Percentiles rank a stretch among this genome's conserved stretches.
phyloP scores from a whole-genome alignment of 257 asterid species.

The Linaria vulgaris region DNA sequence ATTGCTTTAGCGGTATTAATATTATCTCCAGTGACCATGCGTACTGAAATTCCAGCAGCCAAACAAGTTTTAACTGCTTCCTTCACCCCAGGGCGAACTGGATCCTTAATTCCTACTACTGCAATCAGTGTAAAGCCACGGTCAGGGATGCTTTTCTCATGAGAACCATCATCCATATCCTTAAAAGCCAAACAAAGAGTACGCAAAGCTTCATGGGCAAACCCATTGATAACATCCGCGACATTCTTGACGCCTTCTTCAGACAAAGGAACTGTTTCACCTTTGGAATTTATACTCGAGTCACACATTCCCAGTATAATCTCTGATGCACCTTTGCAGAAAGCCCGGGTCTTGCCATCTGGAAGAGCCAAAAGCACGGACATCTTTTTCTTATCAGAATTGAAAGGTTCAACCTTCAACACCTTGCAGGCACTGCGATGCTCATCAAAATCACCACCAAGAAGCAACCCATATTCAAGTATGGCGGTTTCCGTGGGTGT shows the following conservation, averaged over 20 bases:
- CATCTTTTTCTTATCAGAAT: conserved; percentile 92
- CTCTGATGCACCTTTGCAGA: conserved; percentile 98
- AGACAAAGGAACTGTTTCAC: conserved; percentile 58
- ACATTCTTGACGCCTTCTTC: conserved; percentile 52
- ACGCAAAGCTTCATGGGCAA: conserved; percentile 79
- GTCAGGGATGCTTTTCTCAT: conserved; percentile 53
- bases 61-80: conserved; percentile 84
- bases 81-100: conserved; percentile 88
- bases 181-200: conserved; percentile 89
- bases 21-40: conserved; percentile 98
- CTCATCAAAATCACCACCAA: conserved; percentile 80
- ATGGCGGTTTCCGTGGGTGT: conserved; percentile 90
- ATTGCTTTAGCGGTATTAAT: conserved; percentile 90
- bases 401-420: conserved; percentile 88
- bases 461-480: conserved; percentile 73
- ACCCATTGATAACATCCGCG: conserved; percentile 56
- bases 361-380: conserved; percentile 78
- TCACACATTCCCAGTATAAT: conserved; percentile 70
- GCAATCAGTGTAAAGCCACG: conserved; percentile 76
- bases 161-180: conserved; percentile 50
- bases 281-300: conserved; percentile 48
- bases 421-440: conserved; percentile 51
- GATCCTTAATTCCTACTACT: conserved; percentile 93
- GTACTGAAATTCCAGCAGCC: conserved; percentile 84
- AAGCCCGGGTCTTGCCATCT: conserved; percentile 70